Evolutionary conservation across 163 green algal genomes (phyloP).

Genomic region (Trebouxiophyceae sp.): DNA sequence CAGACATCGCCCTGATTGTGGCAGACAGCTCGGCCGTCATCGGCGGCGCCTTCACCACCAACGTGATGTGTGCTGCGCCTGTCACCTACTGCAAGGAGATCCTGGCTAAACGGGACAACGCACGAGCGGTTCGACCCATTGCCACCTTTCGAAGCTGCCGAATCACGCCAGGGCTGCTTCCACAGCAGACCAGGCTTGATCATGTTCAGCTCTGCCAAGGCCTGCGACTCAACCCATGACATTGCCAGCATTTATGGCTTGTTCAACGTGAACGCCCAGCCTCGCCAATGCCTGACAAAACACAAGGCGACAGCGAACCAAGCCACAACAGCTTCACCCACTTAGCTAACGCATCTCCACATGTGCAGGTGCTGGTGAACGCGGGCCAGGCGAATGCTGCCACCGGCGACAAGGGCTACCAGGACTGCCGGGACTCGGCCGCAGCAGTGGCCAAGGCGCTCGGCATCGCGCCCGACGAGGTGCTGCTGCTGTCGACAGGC

Average conservation of each 20-base stretch:
- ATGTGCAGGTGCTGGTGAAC: constrained; percentile 82
- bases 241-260: too few relatives aligned
- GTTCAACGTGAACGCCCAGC: neutral
- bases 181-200: too few relatives aligned
- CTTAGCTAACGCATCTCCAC: too few relatives aligned
- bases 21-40: constrained; percentile 53
- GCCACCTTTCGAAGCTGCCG: too few relatives aligned
- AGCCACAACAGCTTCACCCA: too few relatives aligned
- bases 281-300: neutral
- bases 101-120: constrained; percentile 50
- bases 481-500: constrained; percentile 43
- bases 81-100: constrained; percentile 89
- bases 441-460: constrained; percentile 47
- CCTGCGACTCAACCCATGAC: too few relatives aligned
- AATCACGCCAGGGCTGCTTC: too few relatives aligned
- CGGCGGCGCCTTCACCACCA: constrained; percentile 87
- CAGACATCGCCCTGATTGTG: constrained; percentile 83
- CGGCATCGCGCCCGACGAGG: constrained; percentile 35
- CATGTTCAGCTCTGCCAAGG: too few relatives aligned
- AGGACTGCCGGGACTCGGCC: constrained; percentile 40
- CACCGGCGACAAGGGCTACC: constrained; percentile 68
- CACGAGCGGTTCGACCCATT: too few relatives aligned
- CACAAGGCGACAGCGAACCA: neutral
- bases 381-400: constrained; percentile 97
- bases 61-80: constrained; percentile 94